These are phyloP conservation scores for Suillus cothurnatus DNA, from an alignment of 768 basidiomycete genomes.

Conservation along the genomic window DNA sequence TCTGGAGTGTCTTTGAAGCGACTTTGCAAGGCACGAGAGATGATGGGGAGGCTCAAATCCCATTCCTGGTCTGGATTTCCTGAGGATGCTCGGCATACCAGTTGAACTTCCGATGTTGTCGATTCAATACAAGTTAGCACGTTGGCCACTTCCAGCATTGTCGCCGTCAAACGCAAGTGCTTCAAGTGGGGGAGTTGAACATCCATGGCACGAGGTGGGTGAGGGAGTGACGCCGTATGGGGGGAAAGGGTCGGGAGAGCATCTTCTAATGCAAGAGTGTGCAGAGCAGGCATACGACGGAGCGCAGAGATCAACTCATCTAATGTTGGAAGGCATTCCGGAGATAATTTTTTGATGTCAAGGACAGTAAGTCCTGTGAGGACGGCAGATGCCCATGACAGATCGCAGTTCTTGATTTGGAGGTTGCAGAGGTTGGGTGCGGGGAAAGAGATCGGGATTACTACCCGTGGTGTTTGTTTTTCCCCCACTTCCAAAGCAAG, in stretches of 20 bases:
- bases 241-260: slow-evolving; percentile 29
- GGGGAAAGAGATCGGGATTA: slow-evolving; percentile 11
- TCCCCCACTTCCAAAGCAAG: slow-evolving; percentile 28
- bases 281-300: slow-evolving; percentile 35
- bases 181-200: slow-evolving; percentile 3
- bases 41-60: neutral
- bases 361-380: slow-evolving; percentile 40
- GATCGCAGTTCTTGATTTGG: slow-evolving; percentile 36
- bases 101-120: neutral
- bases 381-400: slow-evolving; percentile 40
- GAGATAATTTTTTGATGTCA: slow-evolving; percentile 33
- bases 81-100: neutral
- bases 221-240: neutral
- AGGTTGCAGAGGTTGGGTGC: slow-evolving; percentile 39
- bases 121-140: neutral
- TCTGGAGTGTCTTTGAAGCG: neutral
- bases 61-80: neutral
- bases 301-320: slow-evolving; percentile 37
- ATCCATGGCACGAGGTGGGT: neutral
- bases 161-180: neutral
- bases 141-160: slow-evolving; percentile 1
- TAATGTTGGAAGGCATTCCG: slow-evolving; percentile 30
- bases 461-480: neutral
- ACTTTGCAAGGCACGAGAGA: neutral
- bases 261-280: slow-evolving; percentile 36